Percentiles rank a stretch among this genome's conserved stretches.
These are phyloP conservation scores for Akebia trifoliata DNA, from an alignment of 164 flowering plant genomes.

Conservation along the genomic window DNA sequence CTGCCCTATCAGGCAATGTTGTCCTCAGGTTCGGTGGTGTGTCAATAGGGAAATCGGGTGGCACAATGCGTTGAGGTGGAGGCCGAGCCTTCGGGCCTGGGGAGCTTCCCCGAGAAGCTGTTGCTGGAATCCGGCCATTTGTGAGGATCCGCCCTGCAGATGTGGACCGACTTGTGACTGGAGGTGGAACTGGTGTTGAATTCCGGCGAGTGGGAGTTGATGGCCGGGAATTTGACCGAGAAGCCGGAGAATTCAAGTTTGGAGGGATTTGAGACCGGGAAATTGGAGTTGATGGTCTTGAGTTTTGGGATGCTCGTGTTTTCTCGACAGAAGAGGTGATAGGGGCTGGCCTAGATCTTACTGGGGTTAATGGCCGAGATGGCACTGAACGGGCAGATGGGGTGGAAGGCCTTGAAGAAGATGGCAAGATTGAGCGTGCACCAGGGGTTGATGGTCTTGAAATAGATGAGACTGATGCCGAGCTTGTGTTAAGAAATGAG, in stretches of 20 bases:
- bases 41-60: slow-evolving; percentile 77
- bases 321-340: slow-evolving; percentile 43
- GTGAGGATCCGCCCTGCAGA: slow-evolving; percentile 45
- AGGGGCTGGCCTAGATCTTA: slow-evolving; percentile 50
- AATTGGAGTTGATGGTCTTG: slow-evolving; percentile 86
- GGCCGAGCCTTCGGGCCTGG: slow-evolving; percentile 63
- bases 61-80: slow-evolving; percentile 61
- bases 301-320: slow-evolving; percentile 42
- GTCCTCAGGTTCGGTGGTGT: slow-evolving; percentile 93
- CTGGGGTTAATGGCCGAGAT: slow-evolving; percentile 71
- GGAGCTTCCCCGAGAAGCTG: slow-evolving; percentile 72
- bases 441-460: slow-evolving; percentile 79
- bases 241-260: slow-evolving; percentile 37
- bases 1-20: slow-evolving; percentile 76
- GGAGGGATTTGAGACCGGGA: slow-evolving; percentile 59
- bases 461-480: slow-evolving; percentile 79
- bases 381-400: slow-evolving; percentile 48
- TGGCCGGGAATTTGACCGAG: slow-evolving; percentile 65
- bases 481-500: slow-evolving; percentile 79
- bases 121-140: slow-evolving; percentile 46
- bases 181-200: slow-evolving; percentile 39
- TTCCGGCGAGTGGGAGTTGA: slow-evolving; percentile 84
- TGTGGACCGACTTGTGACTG: slow-evolving; percentile 34
- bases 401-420: slow-evolving; percentile 64
- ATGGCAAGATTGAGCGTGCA: slow-evolving; percentile 42